These are phyloP conservation scores for Carpinus viminea DNA, from an alignment of 306 rosid species.

Conservation along the genomic window DNA sequence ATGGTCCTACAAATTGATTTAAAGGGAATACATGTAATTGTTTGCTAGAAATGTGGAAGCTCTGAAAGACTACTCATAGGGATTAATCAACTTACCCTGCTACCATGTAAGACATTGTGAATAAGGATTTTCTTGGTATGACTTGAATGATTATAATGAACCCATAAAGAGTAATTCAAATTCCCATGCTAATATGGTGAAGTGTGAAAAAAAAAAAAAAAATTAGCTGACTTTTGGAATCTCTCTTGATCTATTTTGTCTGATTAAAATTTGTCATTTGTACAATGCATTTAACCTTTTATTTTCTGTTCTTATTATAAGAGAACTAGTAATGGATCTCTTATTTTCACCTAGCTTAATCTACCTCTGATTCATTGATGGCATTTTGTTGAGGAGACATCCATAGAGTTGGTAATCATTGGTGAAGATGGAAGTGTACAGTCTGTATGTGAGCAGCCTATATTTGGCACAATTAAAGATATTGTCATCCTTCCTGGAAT, in stretches of 20 bases:
- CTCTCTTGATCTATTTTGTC: not conserved
- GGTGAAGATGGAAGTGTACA: constrained; percentile 79
- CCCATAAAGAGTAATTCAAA: too few species aligned
- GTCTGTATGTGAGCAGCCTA: constrained; percentile 88
- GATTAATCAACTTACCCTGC: too few species aligned
- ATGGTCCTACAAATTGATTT: too few species aligned
- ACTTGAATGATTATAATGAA: too few species aligned
- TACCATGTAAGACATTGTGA: too few species aligned
- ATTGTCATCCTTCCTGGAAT: constrained; percentile 81
- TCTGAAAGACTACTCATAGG: too few species aligned
- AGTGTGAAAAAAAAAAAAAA: not conserved
- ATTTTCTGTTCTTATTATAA: not conserved
- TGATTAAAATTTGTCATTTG: not conserved
- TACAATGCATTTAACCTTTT: not conserved
- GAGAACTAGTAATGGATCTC: not conserved
- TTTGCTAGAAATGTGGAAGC: too few species aligned
- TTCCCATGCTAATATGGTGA: not conserved
- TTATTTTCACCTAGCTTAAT: not conserved
- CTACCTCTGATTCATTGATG: constrained; percentile 11
- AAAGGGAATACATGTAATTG: too few species aligned
- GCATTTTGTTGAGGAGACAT: constrained; percentile 65
- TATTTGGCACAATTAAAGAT: constrained; percentile 87
- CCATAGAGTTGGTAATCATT: constrained; percentile 78
- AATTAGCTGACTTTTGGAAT: not conserved
- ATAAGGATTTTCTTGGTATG: too few species aligned